Conservation (phyloP, 768 basidiomycete genomes). For the Punctularia strigosozonata region DNA sequence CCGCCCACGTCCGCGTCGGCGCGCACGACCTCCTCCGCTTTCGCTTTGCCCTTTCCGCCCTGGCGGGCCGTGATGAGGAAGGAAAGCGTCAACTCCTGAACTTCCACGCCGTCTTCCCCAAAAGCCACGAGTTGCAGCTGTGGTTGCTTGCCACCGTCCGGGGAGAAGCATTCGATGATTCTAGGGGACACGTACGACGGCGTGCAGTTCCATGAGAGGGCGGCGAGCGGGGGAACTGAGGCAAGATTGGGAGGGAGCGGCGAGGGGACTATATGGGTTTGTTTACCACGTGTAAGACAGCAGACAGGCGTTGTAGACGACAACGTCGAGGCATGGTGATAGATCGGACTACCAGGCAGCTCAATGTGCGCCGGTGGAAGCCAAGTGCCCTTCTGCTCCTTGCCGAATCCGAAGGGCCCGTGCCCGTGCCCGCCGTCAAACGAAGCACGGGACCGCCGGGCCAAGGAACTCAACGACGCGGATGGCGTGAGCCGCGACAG, state of each 20-base stretch:
- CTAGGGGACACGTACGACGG: slow-evolving; percentile 47
- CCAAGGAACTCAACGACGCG: slow-evolving; percentile 10
- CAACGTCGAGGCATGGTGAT: slow-evolving; percentile 9
- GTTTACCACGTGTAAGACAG: slow-evolving; percentile 57
- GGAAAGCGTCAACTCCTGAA: slow-evolving; percentile 51
- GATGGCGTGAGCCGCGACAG: slow-evolving; percentile 15
- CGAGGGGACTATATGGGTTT: slow-evolving; percentile 54
- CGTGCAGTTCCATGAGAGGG: slow-evolving; percentile 43
- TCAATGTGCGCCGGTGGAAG: slow-evolving; percentile 35
- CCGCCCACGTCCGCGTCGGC: slow-evolving; percentile 58
- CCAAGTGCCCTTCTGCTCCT: slow-evolving; percentile 33
- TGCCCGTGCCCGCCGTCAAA: slow-evolving; percentile 29
- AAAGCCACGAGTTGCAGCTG: slow-evolving; percentile 63
- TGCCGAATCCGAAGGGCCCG: slow-evolving; percentile 20
- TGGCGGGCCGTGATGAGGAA: slow-evolving; percentile 22
- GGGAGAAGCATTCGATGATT: slow-evolving; percentile 23
- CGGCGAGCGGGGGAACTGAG: slow-evolving; percentile 36
- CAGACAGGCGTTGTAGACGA: slow-evolving; percentile 32
- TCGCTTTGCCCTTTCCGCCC: slow-evolving; percentile 35
- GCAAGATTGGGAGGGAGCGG: slow-evolving; percentile 49
- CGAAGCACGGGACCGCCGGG: slow-evolving; percentile 28
- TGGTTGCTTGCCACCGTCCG: slow-evolving; percentile 17
- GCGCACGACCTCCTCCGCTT: slow-evolving; percentile 34
- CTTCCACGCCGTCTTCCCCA: slow-evolving; percentile 61
- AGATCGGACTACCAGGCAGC: slow-evolving; percentile 28